Evolutionary conservation across 192 early-diverging fungal species (phyloP).

Genomic region (Entomortierella beljakovae): DNA sequence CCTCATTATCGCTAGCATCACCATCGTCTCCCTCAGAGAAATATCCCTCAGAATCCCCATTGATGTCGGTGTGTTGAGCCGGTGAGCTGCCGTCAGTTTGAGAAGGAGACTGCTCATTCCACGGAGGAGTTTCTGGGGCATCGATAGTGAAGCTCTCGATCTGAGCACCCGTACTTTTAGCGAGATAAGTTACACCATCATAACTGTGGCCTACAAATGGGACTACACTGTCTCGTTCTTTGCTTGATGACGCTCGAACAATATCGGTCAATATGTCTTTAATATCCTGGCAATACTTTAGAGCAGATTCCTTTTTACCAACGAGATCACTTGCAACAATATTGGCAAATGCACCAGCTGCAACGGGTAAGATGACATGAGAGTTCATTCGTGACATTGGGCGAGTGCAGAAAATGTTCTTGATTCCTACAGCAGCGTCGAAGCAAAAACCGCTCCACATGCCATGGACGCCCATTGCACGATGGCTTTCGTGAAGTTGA

Average conservation of each 20-base stretch:
- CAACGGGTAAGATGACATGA: slow-evolving; percentile 44
- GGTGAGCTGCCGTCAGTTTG: slow-evolving; percentile 26
- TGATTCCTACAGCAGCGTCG: slow-evolving; percentile 41
- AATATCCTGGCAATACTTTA: slow-evolving; percentile 39
- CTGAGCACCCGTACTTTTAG: slow-evolving; percentile 5
- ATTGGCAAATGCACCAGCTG: slow-evolving; percentile 46
- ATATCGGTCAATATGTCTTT: slow-evolving; percentile 40
- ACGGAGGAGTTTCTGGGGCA: slow-evolving; percentile 15
- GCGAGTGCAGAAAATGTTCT: slow-evolving; percentile 38
- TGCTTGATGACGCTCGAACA: slow-evolving; percentile 33
- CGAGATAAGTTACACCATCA: slow-evolving; percentile 10
- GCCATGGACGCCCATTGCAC: slow-evolving; percentile 28
- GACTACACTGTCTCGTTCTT: slow-evolving; percentile 21
- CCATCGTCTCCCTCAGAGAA: slow-evolving; percentile 25
- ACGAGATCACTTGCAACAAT: slow-evolving; percentile 35
- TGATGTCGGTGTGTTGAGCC: slow-evolving; percentile 9
- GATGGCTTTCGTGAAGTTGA: slow-evolving; percentile 43
- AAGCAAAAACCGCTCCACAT: slow-evolving; percentile 45
- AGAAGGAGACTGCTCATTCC: slow-evolving; percentile 30
- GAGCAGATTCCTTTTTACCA: slow-evolving; percentile 39
- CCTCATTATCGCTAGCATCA: slow-evolving; percentile 18
- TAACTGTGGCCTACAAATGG: slow-evolving; percentile 21
- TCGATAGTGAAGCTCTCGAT: slow-evolving; percentile 13
- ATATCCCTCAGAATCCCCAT: slow-evolving; percentile 9
- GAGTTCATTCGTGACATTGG: slow-evolving; percentile 50